phyloP scores from a whole-genome alignment of 2,329 filamentous ascomycete species.

The Trichothecium roseum region DNA sequence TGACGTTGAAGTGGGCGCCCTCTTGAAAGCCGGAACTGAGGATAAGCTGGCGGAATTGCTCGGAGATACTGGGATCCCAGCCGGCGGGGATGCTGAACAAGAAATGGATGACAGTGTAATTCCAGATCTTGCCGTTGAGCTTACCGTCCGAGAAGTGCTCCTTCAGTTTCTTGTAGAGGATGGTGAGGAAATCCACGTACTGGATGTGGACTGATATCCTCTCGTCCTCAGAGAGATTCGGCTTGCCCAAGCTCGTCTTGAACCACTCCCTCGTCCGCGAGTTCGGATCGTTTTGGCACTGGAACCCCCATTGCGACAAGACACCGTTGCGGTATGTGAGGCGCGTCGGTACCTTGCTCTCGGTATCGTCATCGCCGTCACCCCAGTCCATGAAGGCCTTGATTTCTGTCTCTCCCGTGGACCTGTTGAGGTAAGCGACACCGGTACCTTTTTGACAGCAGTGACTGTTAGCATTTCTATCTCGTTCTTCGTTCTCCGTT shows the following conservation, averaged over 20 bases:
- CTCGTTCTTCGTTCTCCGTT: no score
- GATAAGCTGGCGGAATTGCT: neutral
- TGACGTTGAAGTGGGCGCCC: neutral
- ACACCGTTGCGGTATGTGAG: neutral
- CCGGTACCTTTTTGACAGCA: neutral
- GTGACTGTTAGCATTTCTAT: neutral
- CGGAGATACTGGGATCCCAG: neutral
- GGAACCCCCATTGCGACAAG: neutral
- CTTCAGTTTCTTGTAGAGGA: neutral
- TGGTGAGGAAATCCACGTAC: neutral
- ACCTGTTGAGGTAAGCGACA: constrained; percentile 1
- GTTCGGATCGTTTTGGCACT: neutral
- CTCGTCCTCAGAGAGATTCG: no score
- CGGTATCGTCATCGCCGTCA: neutral
- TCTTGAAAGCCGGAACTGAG: neutral
- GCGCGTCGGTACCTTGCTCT: neutral
- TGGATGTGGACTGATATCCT: neutral
- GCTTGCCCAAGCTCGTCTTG: constrained; percentile 1
- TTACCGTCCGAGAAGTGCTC: neutral
- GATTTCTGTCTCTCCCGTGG: neutral
- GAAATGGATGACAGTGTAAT: neutral
- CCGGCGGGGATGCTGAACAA: constrained; percentile 1
- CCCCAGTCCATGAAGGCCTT: constrained; percentile 1
- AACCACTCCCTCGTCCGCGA: neutral
- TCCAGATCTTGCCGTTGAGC: neutral